Evolutionary conservation across 2,329 filamentous ascomycete genomes (phyloP), one percentile per base, ranked within the genome.

Genomic region (Calonectria fujianensis): DNA sequence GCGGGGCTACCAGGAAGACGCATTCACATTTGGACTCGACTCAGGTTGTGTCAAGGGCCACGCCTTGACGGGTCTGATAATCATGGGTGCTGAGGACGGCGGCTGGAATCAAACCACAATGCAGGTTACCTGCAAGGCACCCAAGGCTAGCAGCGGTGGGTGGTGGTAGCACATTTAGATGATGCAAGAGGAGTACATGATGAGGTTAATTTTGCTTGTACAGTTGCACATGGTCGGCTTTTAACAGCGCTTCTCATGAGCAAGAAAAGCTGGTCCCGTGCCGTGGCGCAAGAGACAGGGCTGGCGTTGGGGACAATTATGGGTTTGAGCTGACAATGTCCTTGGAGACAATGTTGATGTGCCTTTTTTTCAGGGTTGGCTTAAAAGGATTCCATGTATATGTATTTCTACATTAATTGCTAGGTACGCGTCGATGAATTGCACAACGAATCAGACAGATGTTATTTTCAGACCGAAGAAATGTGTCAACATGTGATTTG

Each of bases 11-110:
- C 82, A 80, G 39, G 78, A 88, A 74, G 80, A 91, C 65, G 88
- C 90, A 64, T 97, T 95, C 84, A 94, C 93, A 5, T 95, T 96
- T 81, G 97, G 97, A 0, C 87, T 98, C 61, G 97, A 98, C 84
- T 94, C 94, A 0, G 93, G 93, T 0, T 98, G 97, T 83, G 92
- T 95, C 4, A 91, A 90, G 76, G 96, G 96, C 14, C 93, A 92
- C 1, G 88, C 91, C 76, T 87, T 99, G 77, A 95, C 94, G 0
- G 96, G 94, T 1, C 84, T 98, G 73, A 88, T 98, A 3, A 91
- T 98, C 45, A 91, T 94, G 79, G 90, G 85, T 4, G 82, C 78
- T 6, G 72, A 80, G 2, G 78, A 81, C 8, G 83, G 82, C 9
- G 83, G 82, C 10, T 84, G 87, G 68, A 83, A 78, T 65, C 83